These are phyloP conservation scores for Sporormia fimetaria DNA, from an alignment of 495 filamentous ascomycete species.

Conservation along the genomic window DNA sequence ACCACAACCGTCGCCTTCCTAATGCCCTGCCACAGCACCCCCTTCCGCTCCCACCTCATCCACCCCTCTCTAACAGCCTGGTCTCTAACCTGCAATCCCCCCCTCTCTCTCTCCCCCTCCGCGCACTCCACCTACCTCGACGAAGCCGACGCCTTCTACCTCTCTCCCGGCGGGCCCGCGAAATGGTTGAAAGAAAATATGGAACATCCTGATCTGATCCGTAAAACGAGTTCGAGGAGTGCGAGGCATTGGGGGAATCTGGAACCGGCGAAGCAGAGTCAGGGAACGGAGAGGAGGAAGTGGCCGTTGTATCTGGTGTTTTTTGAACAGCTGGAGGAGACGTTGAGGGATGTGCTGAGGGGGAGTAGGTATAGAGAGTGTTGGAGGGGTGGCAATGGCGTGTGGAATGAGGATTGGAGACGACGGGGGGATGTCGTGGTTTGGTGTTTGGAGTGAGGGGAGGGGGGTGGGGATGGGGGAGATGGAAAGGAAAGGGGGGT, in stretches of 20 bases:
- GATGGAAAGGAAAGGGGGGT: slow-evolving; percentile 1
- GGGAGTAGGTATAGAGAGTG: slow-evolving; percentile 53
- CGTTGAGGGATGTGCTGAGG: slow-evolving; percentile 38
- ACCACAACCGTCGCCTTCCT: slow-evolving; percentile 69
- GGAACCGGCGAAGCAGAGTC: slow-evolving; percentile 11
- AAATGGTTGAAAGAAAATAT: slow-evolving; percentile 48
- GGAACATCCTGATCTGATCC: slow-evolving; percentile 30
- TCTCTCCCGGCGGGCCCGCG: slow-evolving; percentile 37
- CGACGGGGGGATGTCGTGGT: slow-evolving; percentile 77
- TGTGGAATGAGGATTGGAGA: slow-evolving; percentile 81
- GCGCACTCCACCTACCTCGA: slow-evolving; percentile 59
- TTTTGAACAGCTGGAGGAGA: slow-evolving; percentile 50
- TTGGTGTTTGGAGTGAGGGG: slow-evolving; percentile 44
- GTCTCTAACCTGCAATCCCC: slow-evolving; percentile 86
- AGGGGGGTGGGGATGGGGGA: slow-evolving; percentile 8
- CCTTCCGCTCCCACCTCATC: slow-evolving; percentile 85
- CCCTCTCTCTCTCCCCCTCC: slow-evolving; percentile 49
- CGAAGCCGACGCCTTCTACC: slow-evolving; percentile 86
- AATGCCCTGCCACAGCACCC: slow-evolving; percentile 95
- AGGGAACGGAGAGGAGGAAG: slow-evolving; percentile 26
- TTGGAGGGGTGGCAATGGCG: slow-evolving; percentile 66
- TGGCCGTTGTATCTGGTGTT: slow-evolving; percentile 57
- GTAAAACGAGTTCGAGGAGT: slow-evolving; percentile 7
- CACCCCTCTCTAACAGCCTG: slow-evolving; percentile 65
- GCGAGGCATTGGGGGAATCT: slow-evolving; percentile 21